Evolutionary conservation across 768 basidiomycete genomes (phyloP), one percentile per base, ranked within the genome.

Genomic region (Leccinum aurantiacum): DNA sequence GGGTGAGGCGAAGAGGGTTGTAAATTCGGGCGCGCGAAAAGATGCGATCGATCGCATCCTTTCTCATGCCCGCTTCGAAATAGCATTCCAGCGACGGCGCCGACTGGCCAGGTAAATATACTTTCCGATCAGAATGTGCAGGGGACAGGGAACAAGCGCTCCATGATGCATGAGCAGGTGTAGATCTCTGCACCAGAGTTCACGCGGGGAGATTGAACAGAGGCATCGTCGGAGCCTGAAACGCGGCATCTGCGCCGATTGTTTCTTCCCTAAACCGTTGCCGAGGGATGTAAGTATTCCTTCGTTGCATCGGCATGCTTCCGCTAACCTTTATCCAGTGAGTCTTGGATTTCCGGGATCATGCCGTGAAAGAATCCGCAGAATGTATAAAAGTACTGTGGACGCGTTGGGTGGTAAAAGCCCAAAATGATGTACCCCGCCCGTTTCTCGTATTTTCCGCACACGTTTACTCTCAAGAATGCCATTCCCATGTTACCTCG

Each of bases 301-400:
- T 56, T 58, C 54, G 48, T 25, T 14, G 46, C n/a, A 13, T 13
- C 57, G 55, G 49, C 57, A 55, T 25, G 9, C 13, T 50, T 63
- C 14, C 24, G 15, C 17, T 25, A 6, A 31, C 41, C 24, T 55
- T 52, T 13, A 44, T 17, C 49, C 59, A 51, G 60, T 24, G 53
- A 56, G 41, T 25, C 38, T 29, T 54, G 56, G 33, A 19, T 19
- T 7, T 14, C 47, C 27, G 44, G 41, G 44, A 35, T 29, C 19
- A n/a, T 54, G 49, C 46, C 15, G 24, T 47, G 22, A 25, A 53
- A 10, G 29, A 4, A 46, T 22, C 7, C 15, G 19, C n/a, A 15
- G 10, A 53, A 15, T 48, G 25, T 63, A 67, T 67, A 63, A 66
- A 66, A 52, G 60, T 48, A 47, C n/a, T n/a, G n/a, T 35, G 33